Conservation (phyloP, 768 basidiomycete species). For the Lanmaoa rubissima region DNA sequence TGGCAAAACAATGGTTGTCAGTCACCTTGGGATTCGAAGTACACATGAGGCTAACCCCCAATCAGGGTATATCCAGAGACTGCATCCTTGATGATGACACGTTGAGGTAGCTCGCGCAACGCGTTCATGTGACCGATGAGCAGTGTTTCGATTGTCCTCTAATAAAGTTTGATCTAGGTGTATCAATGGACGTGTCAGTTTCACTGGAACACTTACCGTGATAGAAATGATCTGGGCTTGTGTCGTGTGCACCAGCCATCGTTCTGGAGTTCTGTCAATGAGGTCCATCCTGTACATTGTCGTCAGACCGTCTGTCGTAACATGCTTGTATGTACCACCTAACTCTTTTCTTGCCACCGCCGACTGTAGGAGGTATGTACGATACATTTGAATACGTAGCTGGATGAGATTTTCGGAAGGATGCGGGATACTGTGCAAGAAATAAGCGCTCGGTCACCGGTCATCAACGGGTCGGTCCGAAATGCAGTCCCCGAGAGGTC, state of each 20-base stretch:
- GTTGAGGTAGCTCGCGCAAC: too few species aligned
- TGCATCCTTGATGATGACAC: conserved; percentile 6
- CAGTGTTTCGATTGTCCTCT: conserved; percentile 28
- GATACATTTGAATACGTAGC: conserved; percentile 99
- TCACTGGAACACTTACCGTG: conserved; percentile 18
- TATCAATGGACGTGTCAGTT: background rate
- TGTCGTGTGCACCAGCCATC: background rate
- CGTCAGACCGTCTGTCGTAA: background rate
- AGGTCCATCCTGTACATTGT: background rate
- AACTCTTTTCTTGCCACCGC: conserved; percentile 70
- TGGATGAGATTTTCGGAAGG: conserved; percentile 97
- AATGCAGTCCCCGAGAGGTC: background rate
- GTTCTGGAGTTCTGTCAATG: background rate
- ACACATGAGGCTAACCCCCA: conserved; percentile 12
- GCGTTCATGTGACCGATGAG: too few species aligned
- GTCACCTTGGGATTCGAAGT: background rate
- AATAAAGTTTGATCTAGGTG: background rate
- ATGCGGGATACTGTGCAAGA: conserved; percentile 57
- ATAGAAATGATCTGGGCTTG: conserved; percentile 5
- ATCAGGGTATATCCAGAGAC: conserved; percentile 18
- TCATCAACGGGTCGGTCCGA: background rate
- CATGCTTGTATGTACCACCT: background rate
- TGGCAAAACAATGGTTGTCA: conserved; percentile 10
- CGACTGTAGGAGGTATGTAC: conserved; percentile 47
- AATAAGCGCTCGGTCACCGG: background rate